phyloP scores from a whole-genome alignment of 768 basidiomycete genomes.

The Leccinum sublutescens region DNA sequence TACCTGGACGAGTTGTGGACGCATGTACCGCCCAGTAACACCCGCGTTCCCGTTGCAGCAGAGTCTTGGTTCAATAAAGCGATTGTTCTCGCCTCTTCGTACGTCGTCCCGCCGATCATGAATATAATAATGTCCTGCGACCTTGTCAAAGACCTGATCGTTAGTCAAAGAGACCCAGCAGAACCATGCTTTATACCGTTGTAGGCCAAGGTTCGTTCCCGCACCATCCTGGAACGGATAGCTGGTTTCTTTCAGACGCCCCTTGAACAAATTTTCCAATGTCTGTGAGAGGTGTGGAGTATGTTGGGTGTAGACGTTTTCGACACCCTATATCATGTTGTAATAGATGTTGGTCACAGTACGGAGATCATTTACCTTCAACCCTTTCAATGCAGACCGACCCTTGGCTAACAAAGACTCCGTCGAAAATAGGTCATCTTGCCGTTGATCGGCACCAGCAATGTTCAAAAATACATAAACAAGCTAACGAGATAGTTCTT shows the following conservation, averaged over 20 bases:
- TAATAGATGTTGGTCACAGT: neutral
- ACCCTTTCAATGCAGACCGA: slow-evolving; percentile 89
- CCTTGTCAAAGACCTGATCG: slow-evolving; percentile 38
- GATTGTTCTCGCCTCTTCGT: slow-evolving; percentile 88
- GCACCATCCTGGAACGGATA: slow-evolving; percentile 85
- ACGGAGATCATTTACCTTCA: slow-evolving; percentile 61
- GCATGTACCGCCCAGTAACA: slow-evolving; percentile 91
- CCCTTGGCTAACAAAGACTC: slow-evolving; percentile 94
- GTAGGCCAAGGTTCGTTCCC: slow-evolving; percentile 67
- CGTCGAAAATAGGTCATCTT: slow-evolving; percentile 95
- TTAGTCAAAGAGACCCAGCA: slow-evolving; percentile 3
- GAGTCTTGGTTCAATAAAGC: slow-evolving; percentile 85
- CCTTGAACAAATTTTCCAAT: slow-evolving; percentile 83
- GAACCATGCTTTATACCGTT: slow-evolving; percentile 46
- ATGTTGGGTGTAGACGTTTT: slow-evolving; percentile 99
- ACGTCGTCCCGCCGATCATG: slow-evolving; percentile 95
- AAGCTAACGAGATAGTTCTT: slow-evolving; percentile 41
- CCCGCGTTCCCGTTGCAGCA: slow-evolving; percentile 59
- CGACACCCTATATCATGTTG: slow-evolving; percentile 69
- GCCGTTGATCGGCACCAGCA: slow-evolving; percentile 92
- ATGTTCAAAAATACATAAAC: slow-evolving; percentile 92
- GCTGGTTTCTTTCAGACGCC: slow-evolving; percentile 79
- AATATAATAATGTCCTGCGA: slow-evolving; percentile 97
- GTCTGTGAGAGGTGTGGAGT: slow-evolving; percentile 92
- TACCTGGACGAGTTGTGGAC: slow-evolving; percentile 94